Base-by-base conservation (phyloP, 768 basidiomycete genomes). In the Lactifluus echinatus region DNA sequence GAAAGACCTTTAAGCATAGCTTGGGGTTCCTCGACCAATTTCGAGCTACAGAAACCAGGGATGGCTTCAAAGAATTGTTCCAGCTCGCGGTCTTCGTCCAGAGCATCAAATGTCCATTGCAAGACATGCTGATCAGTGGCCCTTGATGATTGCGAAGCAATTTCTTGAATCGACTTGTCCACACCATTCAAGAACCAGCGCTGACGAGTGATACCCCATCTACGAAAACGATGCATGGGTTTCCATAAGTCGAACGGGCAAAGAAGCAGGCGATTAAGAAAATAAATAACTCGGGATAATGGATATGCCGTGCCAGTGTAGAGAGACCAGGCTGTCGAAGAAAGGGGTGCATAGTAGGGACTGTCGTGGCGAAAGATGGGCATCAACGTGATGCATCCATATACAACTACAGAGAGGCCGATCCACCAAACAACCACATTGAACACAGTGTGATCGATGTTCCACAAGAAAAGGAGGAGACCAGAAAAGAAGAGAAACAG, bases 401-500 rank as follows among this genome's bases (percentile, higher is more conserved):
- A 51, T n/a, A 39, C 8, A 1, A 4, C 26, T 6, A 8, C 37
- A 14, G 17, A 21, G 6, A 51, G n/a, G 17, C n/a, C 50, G 2
- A 51, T 14, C 39, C 50, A 51, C 36, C 37, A 51, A 21, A n/a
- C 28, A 6, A 42, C n/a, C n/a, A 28, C 39, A 21, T 5, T 28
- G 50, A 51, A 51, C 5, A 29, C 37, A 4, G 28, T 29, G n/a
- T 31, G n/a, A 14, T 51, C 21, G 36, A 29, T 51, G n/a, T 31
- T 42, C n/a, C 19, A 51, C 10, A 51, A 31, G 26, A 51, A 51
- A 6, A 51, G 11, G 8, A 51, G 37, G 17, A 51, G 50, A 23
- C 50, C 50, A 19, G 50, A 17, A 21, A 51, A 42, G 50, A 51
- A 51, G 26, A 51, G 50, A 39, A 51, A 51, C 5, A 51, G 37